Evolutionary conservation across 2,329 filamentous ascomycete genomes (phyloP).

Genomic region (Fusarium anthophilum): DNA sequence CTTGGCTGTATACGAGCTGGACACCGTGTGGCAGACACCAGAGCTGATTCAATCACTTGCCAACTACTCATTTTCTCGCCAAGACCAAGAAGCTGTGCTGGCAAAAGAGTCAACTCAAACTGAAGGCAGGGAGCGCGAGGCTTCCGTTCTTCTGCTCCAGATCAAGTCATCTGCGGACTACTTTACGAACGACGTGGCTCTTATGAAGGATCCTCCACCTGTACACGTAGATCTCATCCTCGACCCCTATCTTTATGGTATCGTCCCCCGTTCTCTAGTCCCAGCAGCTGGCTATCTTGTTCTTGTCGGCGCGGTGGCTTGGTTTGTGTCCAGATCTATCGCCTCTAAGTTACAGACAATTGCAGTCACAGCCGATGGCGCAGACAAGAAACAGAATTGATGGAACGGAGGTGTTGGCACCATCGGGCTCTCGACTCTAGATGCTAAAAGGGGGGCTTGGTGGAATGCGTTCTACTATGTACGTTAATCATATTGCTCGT

Average conservation of each 20-base stretch:
- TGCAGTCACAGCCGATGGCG: constrained; percentile 37
- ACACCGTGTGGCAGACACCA: constrained; percentile 68
- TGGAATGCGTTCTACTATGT: constrained; percentile 45
- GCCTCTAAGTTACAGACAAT: constrained; percentile 42
- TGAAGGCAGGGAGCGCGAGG: constrained; percentile 33
- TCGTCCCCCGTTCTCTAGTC: constrained; percentile 80
- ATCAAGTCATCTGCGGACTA: constrained; percentile 85
- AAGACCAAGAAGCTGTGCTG: constrained; percentile 38
- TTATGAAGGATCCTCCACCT: constrained; percentile 79
- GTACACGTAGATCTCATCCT: constrained; percentile 85
- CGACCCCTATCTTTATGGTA: constrained; percentile 83
- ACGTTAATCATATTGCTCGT: constrained; percentile 38
- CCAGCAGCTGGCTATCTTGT: constrained; percentile 76
- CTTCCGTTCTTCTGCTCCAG: constrained; percentile 75
- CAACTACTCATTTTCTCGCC: constrained; percentile 65
- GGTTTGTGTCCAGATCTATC: constrained; percentile 53
- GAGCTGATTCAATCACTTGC: constrained; percentile 72
- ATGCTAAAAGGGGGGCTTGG: constrained; percentile 21
- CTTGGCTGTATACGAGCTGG: constrained; percentile 71
- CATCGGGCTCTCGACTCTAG: constrained; percentile 24
- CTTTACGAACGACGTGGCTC: constrained; percentile 75
- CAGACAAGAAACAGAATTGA: constrained; percentile 52
- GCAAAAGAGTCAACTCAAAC: background rate
- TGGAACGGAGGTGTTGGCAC: constrained; percentile 8
- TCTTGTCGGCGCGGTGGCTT: constrained; percentile 63